Evolutionary conservation across 768 basidiomycete species (phyloP).

Genomic region (Leucocoprinus leucothites): DNA sequence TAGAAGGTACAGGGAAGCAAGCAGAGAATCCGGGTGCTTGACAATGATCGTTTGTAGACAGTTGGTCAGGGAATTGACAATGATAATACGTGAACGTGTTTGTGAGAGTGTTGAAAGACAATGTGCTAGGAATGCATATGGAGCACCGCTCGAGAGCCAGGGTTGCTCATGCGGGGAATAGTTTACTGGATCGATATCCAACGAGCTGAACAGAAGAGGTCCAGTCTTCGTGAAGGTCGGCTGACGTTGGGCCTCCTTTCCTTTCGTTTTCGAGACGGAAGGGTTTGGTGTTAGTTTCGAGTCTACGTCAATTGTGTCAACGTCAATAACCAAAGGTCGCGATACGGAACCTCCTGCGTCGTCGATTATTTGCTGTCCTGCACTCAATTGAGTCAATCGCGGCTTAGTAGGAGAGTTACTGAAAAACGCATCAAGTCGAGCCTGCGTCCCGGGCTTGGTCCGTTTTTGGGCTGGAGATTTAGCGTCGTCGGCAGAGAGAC

Average conservation of each 20-base stretch:
- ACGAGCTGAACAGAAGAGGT: conserved; percentile 22
- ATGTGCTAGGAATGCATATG: conserved; percentile 71
- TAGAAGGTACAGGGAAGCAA: conserved; percentile 76
- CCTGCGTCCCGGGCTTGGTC: conserved; percentile 1
- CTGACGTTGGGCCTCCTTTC: background rate
- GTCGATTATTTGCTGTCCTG: background rate
- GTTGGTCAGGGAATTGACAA: conserved; percentile 70
- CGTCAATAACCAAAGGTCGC: conserved; percentile 3
- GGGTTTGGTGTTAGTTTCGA: background rate
- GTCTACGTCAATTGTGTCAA: background rate
- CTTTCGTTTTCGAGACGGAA: background rate
- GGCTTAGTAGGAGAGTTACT: background rate
- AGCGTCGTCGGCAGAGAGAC: background rate
- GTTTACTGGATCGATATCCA: conserved; percentile 47
- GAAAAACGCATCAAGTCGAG: conserved; percentile 10
- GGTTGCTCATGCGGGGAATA: conserved; percentile 42
- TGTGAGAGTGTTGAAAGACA: conserved; percentile 56
- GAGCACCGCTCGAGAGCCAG: conserved; percentile 43
- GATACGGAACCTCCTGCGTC: background rate
- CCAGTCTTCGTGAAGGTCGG: background rate
- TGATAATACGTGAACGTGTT: conserved; percentile 72
- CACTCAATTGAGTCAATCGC: background rate
- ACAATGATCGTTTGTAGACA: conserved; percentile 64
- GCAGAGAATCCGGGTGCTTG: conserved; percentile 65
- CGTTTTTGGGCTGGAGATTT: conserved; percentile 7